A percentile compares a stretch with the other conserved stretches of the same genome.
Evolutionary conservation across 768 basidiomycete genomes (phyloP).

Genomic region (Pulveroboletus sp.): DNA sequence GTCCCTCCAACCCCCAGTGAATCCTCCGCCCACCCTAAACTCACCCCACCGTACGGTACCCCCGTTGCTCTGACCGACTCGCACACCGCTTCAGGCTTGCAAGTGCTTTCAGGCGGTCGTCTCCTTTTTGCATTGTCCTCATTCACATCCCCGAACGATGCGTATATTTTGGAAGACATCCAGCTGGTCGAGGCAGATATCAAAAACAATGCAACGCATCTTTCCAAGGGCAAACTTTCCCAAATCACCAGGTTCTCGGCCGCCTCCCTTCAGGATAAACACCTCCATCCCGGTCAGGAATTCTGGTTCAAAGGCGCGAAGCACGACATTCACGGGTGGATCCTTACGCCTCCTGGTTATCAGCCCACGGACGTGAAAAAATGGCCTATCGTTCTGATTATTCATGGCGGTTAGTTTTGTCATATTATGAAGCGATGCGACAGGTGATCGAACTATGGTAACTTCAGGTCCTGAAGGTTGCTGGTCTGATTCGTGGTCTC

Average conservation of each 20-base stretch:
- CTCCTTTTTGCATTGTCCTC: constrained; percentile 73
- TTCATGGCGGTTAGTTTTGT: constrained; percentile 59
- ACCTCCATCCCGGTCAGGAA: constrained; percentile 62
- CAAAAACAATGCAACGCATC: constrained; percentile 23
- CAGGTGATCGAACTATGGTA: neutral
- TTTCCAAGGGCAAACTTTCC: constrained; percentile 34
- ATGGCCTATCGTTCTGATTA: constrained; percentile 76
- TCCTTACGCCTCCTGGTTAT: constrained; percentile 77
- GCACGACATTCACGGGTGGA: constrained; percentile 79
- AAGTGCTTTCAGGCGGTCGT: constrained; percentile 53
- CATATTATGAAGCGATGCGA: neutral
- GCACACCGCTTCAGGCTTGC: constrained; percentile 57
- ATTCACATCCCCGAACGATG: constrained; percentile 75
- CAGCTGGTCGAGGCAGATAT: constrained; percentile 41
- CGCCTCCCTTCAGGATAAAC: constrained; percentile 50
- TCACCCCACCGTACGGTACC: constrained; percentile 37
- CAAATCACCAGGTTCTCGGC: constrained; percentile 66
- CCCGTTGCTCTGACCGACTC: constrained; percentile 58
- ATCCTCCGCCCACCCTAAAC: constrained; percentile 48
- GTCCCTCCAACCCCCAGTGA: constrained; percentile 56
- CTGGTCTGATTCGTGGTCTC: constrained; percentile 91
- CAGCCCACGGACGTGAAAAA: constrained; percentile 58
- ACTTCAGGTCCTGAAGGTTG: constrained; percentile 66
- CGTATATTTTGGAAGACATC: constrained; percentile 56
- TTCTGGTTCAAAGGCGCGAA: constrained; percentile 89